A percentile compares a stretch with the other conserved stretches of the same genome.
phyloP scores from a whole-genome alignment of 2,329 filamentous ascomycete species.

The Verticillium dahliae region DNA sequence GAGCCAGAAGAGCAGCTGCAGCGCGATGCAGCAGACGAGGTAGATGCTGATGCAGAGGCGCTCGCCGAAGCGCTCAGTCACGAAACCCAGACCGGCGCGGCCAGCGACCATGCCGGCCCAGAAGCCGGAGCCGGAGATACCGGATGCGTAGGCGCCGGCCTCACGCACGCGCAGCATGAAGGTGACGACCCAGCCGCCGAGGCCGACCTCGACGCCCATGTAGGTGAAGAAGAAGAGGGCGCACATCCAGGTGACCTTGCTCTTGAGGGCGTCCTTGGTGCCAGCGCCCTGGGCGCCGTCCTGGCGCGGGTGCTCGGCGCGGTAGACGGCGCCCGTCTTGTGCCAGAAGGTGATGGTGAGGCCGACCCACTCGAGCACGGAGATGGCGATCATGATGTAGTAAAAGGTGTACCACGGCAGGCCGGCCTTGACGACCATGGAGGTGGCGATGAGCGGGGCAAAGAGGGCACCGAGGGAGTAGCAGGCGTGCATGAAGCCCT shows the following conservation, averaged over 20 bases:
- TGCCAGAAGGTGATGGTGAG: conserved; percentile 52
- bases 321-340: conserved; percentile 48
- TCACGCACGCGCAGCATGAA: conserved; percentile 71
- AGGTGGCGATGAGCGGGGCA: conserved; percentile 58
- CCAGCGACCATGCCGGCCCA: conserved; percentile 74
- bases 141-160: conserved; percentile 59
- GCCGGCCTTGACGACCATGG: conserved; percentile 53
- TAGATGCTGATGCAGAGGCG: conserved; percentile 54
- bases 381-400: conserved; percentile 57
- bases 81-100: conserved; percentile 59
- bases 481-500: conserved; percentile 58
- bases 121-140: conserved; percentile 67
- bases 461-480: conserved; percentile 62
- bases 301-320: conserved; percentile 25
- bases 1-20: conserved; percentile 52
- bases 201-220: conserved; percentile 63
- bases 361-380: conserved; percentile 48
- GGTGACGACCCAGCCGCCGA: conserved; percentile 73
- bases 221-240: conserved; percentile 66
- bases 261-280: conserved; percentile 30
- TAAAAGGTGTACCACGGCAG: conserved; percentile 64
- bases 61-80: conserved; percentile 63
- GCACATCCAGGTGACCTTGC: conserved; percentile 57
- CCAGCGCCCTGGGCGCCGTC: conserved; percentile 20
- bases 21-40: conserved; percentile 49